Evolutionary conservation across 1,284 basidiomycete species (phyloP).

Genomic region (Ceratobasidium sp.): DNA sequence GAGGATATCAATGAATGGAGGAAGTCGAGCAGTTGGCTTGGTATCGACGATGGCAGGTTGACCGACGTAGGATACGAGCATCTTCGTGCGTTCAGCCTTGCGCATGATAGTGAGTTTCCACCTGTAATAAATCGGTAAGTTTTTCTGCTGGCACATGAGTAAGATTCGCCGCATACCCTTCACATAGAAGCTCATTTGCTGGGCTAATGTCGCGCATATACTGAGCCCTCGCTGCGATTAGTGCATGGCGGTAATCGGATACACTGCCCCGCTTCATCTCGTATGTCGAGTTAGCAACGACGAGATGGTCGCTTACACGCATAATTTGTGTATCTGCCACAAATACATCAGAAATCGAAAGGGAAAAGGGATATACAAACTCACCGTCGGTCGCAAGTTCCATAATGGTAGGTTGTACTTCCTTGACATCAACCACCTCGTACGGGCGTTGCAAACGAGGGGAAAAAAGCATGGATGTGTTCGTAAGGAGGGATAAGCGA

Average conservation of each 20-base stretch:
- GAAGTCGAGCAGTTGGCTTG: slow-evolving; percentile 22
- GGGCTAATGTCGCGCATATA: slow-evolving; percentile 36
- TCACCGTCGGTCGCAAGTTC: slow-evolving; percentile 18
- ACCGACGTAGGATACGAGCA: slow-evolving; percentile 26
- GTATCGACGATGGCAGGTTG: slow-evolving; percentile 22
- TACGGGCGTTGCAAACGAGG: slow-evolving; percentile 17
- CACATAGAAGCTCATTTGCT: slow-evolving; percentile 32
- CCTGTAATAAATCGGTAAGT: not conserved
- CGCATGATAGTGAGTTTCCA: slow-evolving; percentile 32
- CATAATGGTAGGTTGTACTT: slow-evolving; percentile 22
- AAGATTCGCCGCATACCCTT: slow-evolving; percentile 11
- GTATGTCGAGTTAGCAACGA: slow-evolving; percentile 25
- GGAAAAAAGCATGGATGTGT: slow-evolving; percentile 29
- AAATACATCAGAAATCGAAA: not conserved
- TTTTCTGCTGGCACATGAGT: not conserved
- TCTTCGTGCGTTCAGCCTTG: slow-evolving; percentile 26
- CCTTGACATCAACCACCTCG: slow-evolving; percentile 30
- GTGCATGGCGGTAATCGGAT: slow-evolving; percentile 26
- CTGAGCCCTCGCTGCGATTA: slow-evolving; percentile 31
- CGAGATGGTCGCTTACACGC: slow-evolving; percentile 26
- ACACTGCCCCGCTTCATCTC: slow-evolving; percentile 14
- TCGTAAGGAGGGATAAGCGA: not conserved
- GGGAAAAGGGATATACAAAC: not conserved
- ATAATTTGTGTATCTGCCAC: slow-evolving; percentile 23
- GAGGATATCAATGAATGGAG: slow-evolving; percentile 31